These are phyloP conservation scores for Fagus crenata DNA, from an alignment of 306 rosid species.

Conservation along the genomic window DNA sequence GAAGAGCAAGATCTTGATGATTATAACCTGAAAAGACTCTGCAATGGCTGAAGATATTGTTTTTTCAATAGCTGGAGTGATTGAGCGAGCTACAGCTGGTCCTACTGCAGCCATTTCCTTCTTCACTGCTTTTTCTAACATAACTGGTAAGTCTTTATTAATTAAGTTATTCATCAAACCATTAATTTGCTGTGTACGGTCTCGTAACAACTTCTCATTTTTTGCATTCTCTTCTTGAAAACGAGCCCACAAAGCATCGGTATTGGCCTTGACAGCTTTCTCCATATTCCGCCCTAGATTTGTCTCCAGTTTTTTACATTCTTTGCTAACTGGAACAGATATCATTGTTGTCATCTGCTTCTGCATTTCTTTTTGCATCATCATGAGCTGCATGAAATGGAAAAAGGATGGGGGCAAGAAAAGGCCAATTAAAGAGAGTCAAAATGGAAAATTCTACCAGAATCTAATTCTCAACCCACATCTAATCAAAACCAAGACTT, in stretches of 20 bases:
- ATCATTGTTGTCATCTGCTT: slow-evolving; percentile 77
- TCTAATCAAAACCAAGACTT: not conserved
- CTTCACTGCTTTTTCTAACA: slow-evolving; percentile 79
- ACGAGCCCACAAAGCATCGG: slow-evolving; percentile 87
- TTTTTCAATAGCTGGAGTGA: slow-evolving; percentile 83
- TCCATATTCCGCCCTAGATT: slow-evolving; percentile 79
- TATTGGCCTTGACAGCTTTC: slow-evolving; percentile 67
- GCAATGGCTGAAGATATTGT: slow-evolving; percentile 65
- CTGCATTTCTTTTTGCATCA: slow-evolving; percentile 83
- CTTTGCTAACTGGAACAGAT: slow-evolving; percentile 82
- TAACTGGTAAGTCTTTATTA: slow-evolving; percentile 70
- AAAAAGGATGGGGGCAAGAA: slow-evolving; percentile 6
- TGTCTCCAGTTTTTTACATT: slow-evolving; percentile 85
- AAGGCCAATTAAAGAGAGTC: not conserved
- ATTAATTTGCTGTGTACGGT: slow-evolving; percentile 62
- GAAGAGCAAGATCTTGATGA: slow-evolving; percentile 18
- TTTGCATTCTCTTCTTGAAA: slow-evolving; percentile 86
- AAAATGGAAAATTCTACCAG: not conserved
- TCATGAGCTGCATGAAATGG: slow-evolving; percentile 55
- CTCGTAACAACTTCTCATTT: slow-evolving; percentile 72
- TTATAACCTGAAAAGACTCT: slow-evolving; percentile 92
- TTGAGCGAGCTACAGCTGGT: slow-evolving; percentile 68
- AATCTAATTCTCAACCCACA: too few relatives aligned
- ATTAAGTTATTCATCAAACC: slow-evolving; percentile 55
- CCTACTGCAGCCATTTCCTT: slow-evolving; percentile 87